phyloP scores from a whole-genome alignment of 768 basidiomycete genomes.

The Leucocoprinus sp. region DNA sequence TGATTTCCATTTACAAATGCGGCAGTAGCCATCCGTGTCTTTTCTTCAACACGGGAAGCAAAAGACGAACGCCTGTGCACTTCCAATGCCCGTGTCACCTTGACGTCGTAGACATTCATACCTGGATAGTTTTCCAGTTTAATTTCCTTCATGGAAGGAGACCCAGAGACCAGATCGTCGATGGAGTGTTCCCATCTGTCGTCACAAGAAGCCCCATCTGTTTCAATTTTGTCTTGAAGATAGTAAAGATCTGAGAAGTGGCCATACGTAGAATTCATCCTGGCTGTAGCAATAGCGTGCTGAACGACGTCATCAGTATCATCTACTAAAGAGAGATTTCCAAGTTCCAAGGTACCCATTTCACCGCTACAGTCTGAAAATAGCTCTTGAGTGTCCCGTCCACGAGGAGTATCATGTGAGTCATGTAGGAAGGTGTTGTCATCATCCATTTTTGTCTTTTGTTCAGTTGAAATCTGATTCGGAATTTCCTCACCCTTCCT shows the following conservation, averaged over 20 bases:
- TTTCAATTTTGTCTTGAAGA: constrained; percentile 18
- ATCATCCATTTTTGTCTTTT: too few species aligned
- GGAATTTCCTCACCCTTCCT: not conserved
- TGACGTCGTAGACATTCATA: constrained; percentile 6
- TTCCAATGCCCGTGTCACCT: constrained; percentile 9
- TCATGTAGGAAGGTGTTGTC: not conserved
- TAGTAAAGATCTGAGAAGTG: constrained; percentile 34
- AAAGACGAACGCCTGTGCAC: constrained; percentile 28
- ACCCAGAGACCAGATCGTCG: not conserved
- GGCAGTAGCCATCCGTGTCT: constrained; percentile 18
- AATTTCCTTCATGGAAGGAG: not conserved
- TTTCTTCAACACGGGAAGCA: constrained; percentile 35
- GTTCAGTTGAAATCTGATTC: not conserved
- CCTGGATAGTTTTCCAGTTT: not conserved
- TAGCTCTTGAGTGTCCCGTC: not conserved
- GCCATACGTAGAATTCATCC: constrained; percentile 18
- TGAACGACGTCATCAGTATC: constrained; percentile 30
- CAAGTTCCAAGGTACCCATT: constrained; percentile 9
- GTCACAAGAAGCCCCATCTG: constrained; percentile 3
- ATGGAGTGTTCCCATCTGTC: constrained; percentile 5
- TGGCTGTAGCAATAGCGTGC: constrained; percentile 23
- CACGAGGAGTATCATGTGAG: not conserved
- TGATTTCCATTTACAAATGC: not conserved
- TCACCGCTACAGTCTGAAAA: not conserved
- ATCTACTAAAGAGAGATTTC: constrained; percentile 21